Percentiles rank a stretch among this genome's conserved stretches.
These are phyloP conservation scores for Penicillium janthinellum DNA, from an alignment of 2,329 filamentous ascomycete genomes.

Conservation along the genomic window DNA sequence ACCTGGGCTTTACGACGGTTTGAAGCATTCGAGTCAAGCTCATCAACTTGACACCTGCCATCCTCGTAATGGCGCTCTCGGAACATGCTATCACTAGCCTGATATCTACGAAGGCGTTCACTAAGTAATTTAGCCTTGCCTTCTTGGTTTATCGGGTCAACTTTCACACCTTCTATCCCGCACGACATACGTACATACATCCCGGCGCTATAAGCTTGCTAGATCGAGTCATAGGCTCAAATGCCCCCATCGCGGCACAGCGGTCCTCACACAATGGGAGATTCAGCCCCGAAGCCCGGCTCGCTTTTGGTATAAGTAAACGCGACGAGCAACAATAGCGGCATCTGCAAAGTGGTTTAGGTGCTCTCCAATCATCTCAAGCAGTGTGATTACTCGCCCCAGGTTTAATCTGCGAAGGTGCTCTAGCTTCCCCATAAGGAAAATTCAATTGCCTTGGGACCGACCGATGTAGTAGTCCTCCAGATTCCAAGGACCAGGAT, in stretches of 20 bases:
- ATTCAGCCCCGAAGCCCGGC: slow-evolving; percentile 13
- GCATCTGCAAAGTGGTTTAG: slow-evolving; percentile 3
- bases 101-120: background rate
- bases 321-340: slow-evolving; percentile 12
- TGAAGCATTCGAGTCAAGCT: slow-evolving; percentile 7
- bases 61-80: background rate
- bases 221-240: slow-evolving; percentile 12
- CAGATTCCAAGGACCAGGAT: too few species aligned
- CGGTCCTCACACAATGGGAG: slow-evolving; percentile 5
- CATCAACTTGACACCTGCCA: slow-evolving; percentile 14
- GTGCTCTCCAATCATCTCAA: slow-evolving; percentile 10
- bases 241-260: background rate
- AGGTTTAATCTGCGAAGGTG: background rate
- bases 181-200: slow-evolving; percentile 1
- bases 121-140: background rate
- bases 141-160: background rate
- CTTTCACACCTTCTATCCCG: slow-evolving; percentile 8
- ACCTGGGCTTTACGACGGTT: background rate
- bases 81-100: background rate
- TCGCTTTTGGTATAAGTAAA: background rate
- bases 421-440: background rate
- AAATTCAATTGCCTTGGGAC: background rate
- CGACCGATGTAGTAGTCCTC: background rate
- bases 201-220: background rate
- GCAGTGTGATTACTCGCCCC: background rate